phyloP scores from a whole-genome alignment of 2,329 filamentous ascomycete species.

The Laburnicola sp. region DNA sequence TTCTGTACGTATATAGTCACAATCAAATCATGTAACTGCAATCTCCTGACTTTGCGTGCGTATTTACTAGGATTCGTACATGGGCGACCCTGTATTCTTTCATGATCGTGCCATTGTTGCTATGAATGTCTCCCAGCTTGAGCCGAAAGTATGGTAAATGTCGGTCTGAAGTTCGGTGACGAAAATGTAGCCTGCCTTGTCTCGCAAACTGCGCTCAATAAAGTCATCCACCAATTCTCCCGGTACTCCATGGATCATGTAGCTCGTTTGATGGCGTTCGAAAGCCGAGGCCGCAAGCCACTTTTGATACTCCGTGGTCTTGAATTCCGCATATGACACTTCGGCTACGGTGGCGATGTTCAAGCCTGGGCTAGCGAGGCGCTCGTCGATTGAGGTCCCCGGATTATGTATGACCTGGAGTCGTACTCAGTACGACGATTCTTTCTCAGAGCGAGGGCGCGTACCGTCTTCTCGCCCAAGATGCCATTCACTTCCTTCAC shows the following conservation, averaged over 20 bases:
- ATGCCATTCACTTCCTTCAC: slow-evolving; percentile 15
- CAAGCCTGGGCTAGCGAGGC: slow-evolving; percentile 25
- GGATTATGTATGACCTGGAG: slow-evolving; percentile 36
- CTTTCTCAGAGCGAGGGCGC: not conserved
- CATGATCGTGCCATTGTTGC: slow-evolving; percentile 24
- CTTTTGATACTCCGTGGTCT: slow-evolving; percentile 24
- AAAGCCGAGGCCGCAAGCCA: slow-evolving; percentile 32
- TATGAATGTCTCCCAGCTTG: slow-evolving; percentile 28
- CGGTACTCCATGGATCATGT: slow-evolving; percentile 34
- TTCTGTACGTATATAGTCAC: no score
- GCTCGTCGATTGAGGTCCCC: slow-evolving; percentile 27
- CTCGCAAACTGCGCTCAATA: slow-evolving; percentile 13
- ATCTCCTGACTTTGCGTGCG: no score
- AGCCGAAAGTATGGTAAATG: slow-evolving; percentile 30
- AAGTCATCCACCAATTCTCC: slow-evolving; percentile 17
- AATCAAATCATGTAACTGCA: no score
- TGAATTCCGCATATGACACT: slow-evolving; percentile 22
- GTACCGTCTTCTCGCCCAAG: slow-evolving; percentile 16
- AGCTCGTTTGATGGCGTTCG: slow-evolving; percentile 22
- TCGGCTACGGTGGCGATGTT: slow-evolving; percentile 36
- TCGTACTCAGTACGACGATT: not conserved
- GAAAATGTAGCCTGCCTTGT: slow-evolving; percentile 30
- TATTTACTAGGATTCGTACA: no score
- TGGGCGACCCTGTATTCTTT: no score
- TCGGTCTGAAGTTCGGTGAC: slow-evolving; percentile 25